These are phyloP conservation scores for Saccharomyces hybrid DNA, from an alignment of 1,139 yeast genomes.

Conservation along the genomic window DNA sequence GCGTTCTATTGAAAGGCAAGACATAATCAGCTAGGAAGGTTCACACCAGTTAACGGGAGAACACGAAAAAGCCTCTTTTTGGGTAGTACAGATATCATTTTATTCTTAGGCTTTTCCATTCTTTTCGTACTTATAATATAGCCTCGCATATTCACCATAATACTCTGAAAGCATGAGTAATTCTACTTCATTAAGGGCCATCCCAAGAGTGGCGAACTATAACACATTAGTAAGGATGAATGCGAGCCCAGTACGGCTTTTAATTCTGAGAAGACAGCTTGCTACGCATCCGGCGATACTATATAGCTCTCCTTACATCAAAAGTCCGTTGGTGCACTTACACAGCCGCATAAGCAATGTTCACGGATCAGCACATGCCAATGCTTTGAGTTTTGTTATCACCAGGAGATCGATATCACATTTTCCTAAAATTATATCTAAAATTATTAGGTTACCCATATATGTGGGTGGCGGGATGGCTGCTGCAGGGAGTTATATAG, in stretches of 20 bases:
- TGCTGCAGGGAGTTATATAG: conserved; percentile 89
- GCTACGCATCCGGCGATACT: not conserved
- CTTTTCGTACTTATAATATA: not conserved
- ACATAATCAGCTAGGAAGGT: not conserved
- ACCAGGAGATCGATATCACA: conserved; percentile 30
- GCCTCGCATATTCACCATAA: not conserved
- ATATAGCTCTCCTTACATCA: not conserved
- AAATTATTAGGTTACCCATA: conserved; percentile 58
- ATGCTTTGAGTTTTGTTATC: conserved; percentile 1
- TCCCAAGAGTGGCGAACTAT: not conserved
- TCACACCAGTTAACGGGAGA: not conserved
- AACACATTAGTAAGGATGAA: not conserved
- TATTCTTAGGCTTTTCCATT: not conserved
- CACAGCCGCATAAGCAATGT: not conserved
- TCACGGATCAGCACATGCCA: not conserved
- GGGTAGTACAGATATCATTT: not conserved
- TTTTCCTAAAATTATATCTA: conserved; percentile 48
- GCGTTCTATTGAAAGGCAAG: not conserved
- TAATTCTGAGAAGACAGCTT: not conserved
- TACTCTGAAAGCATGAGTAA: not conserved
- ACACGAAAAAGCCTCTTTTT: not conserved
- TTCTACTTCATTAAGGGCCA: not conserved
- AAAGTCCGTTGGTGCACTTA: not conserved
- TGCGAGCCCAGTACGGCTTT: not conserved
- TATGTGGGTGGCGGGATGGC: conserved; percentile 86